Percentiles rank a stretch among this genome's conserved stretches.
Conservation (phyloP, 1,139 yeast species). For the Pichia sp. region DNA sequence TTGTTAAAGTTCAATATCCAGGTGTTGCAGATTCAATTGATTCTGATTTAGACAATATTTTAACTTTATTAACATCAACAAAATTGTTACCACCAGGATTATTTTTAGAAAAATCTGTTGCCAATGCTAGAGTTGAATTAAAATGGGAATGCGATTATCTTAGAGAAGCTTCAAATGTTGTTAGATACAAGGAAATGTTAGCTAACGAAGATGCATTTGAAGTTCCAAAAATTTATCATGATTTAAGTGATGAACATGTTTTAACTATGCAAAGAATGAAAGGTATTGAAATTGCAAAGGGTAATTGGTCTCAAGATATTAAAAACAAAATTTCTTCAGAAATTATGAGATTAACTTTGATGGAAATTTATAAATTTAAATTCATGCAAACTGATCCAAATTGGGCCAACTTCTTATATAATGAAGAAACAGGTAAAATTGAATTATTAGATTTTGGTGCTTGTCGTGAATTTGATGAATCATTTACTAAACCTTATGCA, state of each 20-base stretch:
- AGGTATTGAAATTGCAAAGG: constrained; percentile 78
- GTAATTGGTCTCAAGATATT: constrained; percentile 66
- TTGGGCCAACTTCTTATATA: constrained; percentile 95
- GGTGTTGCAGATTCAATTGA: constrained; percentile 95
- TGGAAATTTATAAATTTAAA: constrained; percentile 75
- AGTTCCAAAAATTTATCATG: constrained; percentile 78
- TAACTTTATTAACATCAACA: constrained; percentile 79
- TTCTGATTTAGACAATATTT: constrained; percentile 80
- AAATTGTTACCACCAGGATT: constrained; percentile 85
- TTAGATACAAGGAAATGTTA: constrained; percentile 56
- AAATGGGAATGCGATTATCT: constrained; percentile 97
- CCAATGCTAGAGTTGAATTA: constrained; percentile 85
- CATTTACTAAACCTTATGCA: constrained; percentile 65
- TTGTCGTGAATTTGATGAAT: constrained; percentile 67
- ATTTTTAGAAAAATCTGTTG: constrained; percentile 85
- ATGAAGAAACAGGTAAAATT: constrained; percentile 49
- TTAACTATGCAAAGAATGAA: constrained; percentile 85
- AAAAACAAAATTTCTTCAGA: constrained; percentile 77
- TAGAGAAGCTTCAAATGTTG: constrained; percentile 79
- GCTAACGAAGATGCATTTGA: constrained; percentile 62
- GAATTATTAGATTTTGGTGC: constrained; percentile 96
- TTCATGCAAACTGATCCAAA: constrained; percentile 99
- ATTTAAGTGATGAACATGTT: constrained; percentile 73
- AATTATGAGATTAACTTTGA: constrained; percentile 79
- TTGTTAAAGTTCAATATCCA: constrained; percentile 96